Conservation (phyloP, 768 basidiomycete genomes). For the Lyophyllum decastes region DNA sequence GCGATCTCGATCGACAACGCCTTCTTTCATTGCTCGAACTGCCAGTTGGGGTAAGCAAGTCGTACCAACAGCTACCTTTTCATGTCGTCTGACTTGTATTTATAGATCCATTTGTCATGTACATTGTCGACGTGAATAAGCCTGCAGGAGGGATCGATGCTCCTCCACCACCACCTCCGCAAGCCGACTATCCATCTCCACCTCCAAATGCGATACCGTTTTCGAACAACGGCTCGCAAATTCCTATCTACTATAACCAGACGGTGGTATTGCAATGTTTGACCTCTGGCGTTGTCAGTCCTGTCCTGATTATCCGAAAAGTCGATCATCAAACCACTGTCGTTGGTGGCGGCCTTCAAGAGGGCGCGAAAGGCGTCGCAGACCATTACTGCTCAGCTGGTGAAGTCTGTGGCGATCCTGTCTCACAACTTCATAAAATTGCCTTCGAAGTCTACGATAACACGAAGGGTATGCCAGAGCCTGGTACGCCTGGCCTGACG, state of each 20-base stretch:
- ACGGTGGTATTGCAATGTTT: conserved; percentile 94
- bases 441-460: conserved; percentile 89
- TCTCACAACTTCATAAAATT: conserved; percentile 94
- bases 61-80: conserved; percentile 3
- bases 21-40: conserved; percentile 87
- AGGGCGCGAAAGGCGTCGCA: conserved; percentile 82
- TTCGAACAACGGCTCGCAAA: conserved; percentile 80
- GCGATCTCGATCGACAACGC: conserved; percentile 68
- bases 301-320: conserved; percentile 91
- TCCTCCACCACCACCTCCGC: conserved; percentile 78
- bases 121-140: conserved; percentile 92
- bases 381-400: conserved; percentile 82
- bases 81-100: conserved; percentile 9
- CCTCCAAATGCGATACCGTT: conserved; percentile 90
- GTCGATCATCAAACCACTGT: conserved; percentile 90
- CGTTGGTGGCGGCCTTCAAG: conserved; percentile 88
- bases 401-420: conserved; percentile 91
- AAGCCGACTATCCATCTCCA: conserved; percentile 88
- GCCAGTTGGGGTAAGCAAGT: conserved; percentile 78
- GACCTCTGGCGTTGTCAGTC: conserved; percentile 91
- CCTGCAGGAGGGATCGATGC: conserved; percentile 76
- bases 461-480: conserved; percentile 67
- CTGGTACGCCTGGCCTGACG: conserved; percentile 74
- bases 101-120: conserved; percentile 91
- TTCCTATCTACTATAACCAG: conserved; percentile 95